A percentile compares a stretch with the other conserved stretches of the same genome.
phyloP scores from a whole-genome alignment of 2,329 filamentous ascomycete species.

The Aspergillus sp. region DNA sequence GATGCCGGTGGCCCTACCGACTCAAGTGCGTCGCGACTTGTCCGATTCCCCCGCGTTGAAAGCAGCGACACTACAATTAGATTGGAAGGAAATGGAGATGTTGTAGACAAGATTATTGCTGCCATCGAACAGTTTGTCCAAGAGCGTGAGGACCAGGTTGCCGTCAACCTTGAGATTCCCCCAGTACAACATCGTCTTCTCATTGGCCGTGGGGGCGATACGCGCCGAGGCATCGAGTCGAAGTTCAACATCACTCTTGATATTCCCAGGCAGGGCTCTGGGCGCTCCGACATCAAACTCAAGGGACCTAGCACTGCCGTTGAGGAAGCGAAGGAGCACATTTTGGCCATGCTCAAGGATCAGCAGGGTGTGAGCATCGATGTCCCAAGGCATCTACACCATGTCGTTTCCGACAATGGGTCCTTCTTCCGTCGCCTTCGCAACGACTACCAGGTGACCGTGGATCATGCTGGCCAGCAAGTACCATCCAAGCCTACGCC shows the following conservation, averaged over 20 bases:
- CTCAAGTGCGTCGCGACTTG: conserved; percentile 79
- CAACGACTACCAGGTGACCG: conserved; percentile 81
- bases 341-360: conserved; percentile 72
- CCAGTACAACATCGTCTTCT: conserved; percentile 86
- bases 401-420: conserved; percentile 77
- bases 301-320: conserved; percentile 76
- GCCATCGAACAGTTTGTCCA: conserved; percentile 78
- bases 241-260: conserved; percentile 86
- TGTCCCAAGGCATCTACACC: conserved; percentile 79
- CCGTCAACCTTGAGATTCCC: conserved; percentile 76
- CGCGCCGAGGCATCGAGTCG: conserved; percentile 78
- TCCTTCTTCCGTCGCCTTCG: conserved; percentile 90
- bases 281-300: conserved; percentile 82
- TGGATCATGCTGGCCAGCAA: conserved; percentile 83
- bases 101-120: conserved; percentile 86
- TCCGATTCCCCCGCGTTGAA: conserved; percentile 91
- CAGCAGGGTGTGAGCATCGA: conserved; percentile 85
- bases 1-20: conserved; percentile 89
- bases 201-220: conserved; percentile 89
- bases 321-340: conserved; percentile 82
- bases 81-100: conserved; percentile 76
- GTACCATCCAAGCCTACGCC: conserved; percentile 68
- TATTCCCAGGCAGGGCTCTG: conserved; percentile 84
- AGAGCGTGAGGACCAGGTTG: conserved; percentile 81
- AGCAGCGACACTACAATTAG: conserved; percentile 79